Evolutionary conservation across 2,329 filamentous ascomycete species (phyloP), one percentile per base, ranked within the genome.

Genomic region (Mycosphaerella sp.): DNA sequence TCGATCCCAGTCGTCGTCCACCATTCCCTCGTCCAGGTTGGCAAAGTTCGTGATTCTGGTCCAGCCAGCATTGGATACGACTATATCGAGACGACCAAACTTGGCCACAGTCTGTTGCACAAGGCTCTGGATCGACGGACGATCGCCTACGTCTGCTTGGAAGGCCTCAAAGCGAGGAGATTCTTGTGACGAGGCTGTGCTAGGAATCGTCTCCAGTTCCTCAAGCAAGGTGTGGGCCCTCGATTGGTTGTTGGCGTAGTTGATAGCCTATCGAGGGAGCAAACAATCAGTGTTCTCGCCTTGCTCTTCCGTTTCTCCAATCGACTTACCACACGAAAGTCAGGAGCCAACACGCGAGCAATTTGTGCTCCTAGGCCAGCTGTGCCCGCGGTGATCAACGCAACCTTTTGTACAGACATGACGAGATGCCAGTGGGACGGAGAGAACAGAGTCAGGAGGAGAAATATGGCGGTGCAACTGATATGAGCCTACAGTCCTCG

Each of bases 331-430:
- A 75, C 62, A 50, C 73, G 64, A 53, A 72, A 74, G 53, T 75
- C 73, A 51, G 72, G 71, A 25, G 73, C 73, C 17, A 75, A 68
- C 1, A 66, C 67, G 12, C 73, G 69, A 27, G 73, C 73, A 34
- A 75, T 71, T 54, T 73, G 70, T 13, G 73, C 73, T n/a, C 73
- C 73, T 2, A 76, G 60, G 10, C 73, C 73, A 10, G 73, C 73
- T n/a, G 73, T 72, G 49, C 72, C 73, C 25, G 73, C 73, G 2
- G 73, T 75, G 43, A 76, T 72, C 35, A 75, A 65, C n/a, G 67
- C 71, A 34, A 74, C 72, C 61, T 72, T 74, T 50, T 71, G 70
- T 1, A 65, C 59, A 18, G 68, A 61, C 69, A 70, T 70, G 42
- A 21, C 37, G 41, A 6, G 6, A 49, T 32, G 4, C 4, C 16